Percentiles rank a stretch among this genome's conserved stretches.
Conservation (phyloP, 2,329 filamentous ascomycete species). For the Claviceps fusiformis region DNA sequence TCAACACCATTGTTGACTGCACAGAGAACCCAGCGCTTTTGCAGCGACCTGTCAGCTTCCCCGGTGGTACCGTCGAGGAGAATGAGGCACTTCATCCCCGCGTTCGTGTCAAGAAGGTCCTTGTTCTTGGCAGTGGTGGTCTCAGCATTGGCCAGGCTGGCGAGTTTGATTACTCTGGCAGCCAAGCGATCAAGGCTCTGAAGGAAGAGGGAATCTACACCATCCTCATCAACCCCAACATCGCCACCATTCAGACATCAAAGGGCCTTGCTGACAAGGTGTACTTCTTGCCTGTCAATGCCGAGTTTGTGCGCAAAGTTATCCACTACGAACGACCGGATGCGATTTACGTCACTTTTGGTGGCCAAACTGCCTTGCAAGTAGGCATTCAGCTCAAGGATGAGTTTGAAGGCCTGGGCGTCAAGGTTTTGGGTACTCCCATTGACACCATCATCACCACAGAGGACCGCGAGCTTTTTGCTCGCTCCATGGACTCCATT, state of each 20-base stretch:
- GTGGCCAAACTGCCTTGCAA: constrained; percentile 90
- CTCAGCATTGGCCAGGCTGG: constrained; percentile 95
- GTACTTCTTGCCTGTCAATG: constrained; percentile 93
- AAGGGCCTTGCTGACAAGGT: constrained; percentile 97
- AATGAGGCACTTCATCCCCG: constrained; percentile 64
- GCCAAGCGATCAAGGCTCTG: constrained; percentile 94
- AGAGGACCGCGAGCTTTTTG: constrained; percentile 94
- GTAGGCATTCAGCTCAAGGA: constrained; percentile 97
- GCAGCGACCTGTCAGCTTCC: constrained; percentile 65
- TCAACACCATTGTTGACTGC: constrained; percentile 65
- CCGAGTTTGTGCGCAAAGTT: constrained; percentile 94
- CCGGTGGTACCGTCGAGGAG: constrained; percentile 68
- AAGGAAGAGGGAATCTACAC: constrained; percentile 98
- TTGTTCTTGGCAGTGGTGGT: constrained; percentile 87
- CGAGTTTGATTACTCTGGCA: constrained; percentile 97
- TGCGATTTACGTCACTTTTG: constrained; percentile 95
- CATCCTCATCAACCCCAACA: constrained; percentile 96
- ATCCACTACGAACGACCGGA: constrained; percentile 90
- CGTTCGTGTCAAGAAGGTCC: constrained; percentile 82
- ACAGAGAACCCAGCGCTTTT: constrained; percentile 55
- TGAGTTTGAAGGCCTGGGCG: constrained; percentile 83
- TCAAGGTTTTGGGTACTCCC: constrained; percentile 88
- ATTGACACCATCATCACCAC: constrained; percentile 98
- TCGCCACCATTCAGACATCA: constrained; percentile 96
- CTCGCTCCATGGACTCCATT: constrained; percentile 95